Evolutionary conservation across 345 rosid genomes (phyloP), one percentile per base, ranked within the genome.

Genomic region (Eucalyptus cladocalyx): DNA sequence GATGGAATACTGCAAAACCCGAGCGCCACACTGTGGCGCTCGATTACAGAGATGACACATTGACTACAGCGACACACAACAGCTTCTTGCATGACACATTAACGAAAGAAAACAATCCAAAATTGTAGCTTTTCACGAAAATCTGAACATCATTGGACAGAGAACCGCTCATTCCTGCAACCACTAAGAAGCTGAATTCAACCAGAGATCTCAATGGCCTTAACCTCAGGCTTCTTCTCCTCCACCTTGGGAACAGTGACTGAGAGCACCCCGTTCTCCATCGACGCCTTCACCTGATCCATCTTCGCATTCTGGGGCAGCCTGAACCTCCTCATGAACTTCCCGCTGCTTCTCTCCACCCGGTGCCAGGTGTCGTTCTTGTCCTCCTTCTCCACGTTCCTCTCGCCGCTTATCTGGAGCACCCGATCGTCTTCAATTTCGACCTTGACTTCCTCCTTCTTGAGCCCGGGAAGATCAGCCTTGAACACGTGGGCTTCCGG

Each of bases 401-500:
- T 89, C 89, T 90, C 92, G 48, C 90, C 92, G 15, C 90, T 87
- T 19, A 90, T 90, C 90, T 89, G 92, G 51, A 90, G 58, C 21
- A 90, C 90, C 49, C 88, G 89, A 3, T 88, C 92, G 4, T 90
- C 92, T 37, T 90, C 90, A 4, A 90, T 90, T 47, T 88, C 91
- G 2, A 90, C 91, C 81, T 86, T 88, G 14, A 90, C 83, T 53
- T 90, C 91, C 47, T 90, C 92, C 42, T 90, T 90, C 90, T 81
- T 90, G 12, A 90, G 90, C 32, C 92, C 92, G 1, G 92, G 92
- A 34, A 90, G 90, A 83, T 90, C 92, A 9, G 86, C 90, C 89
- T 87, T 89, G 88, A 90, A 89, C 5, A 90, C 86, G 34, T 90
- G 92, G 3, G 88, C 92, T 42, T 89, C 92, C 7, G 89, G 90